phyloP scores from a whole-genome alignment of 2,329 filamentous ascomycete species.

The Colletotrichum paranaense region DNA sequence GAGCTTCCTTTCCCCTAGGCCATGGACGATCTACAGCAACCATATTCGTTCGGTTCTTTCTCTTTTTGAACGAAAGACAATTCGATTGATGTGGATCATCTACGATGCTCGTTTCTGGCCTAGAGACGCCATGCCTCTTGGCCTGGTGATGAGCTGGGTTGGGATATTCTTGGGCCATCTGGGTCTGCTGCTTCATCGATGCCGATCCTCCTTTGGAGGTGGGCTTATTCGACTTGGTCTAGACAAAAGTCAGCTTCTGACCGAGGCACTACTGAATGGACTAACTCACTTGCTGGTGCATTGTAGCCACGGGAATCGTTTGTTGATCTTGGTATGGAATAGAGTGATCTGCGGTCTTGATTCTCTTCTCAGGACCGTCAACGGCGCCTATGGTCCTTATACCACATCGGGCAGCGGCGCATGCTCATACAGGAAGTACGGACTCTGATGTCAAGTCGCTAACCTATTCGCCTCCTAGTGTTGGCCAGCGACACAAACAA shows the following conservation, averaged over 20 bases:
- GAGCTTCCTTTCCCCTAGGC: background rate
- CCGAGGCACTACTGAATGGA: fast-evolving
- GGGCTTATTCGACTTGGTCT: background rate
- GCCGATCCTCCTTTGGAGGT: background rate
- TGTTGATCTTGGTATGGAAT: background rate
- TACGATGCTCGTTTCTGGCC: background rate
- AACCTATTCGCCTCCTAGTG: background rate
- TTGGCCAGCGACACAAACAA: background rate
- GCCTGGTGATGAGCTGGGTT: no score
- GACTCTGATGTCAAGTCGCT: background rate
- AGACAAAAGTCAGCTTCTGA: background rate
- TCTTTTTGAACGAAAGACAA: background rate
- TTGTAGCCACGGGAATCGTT: background rate
- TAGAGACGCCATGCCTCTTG: no score
- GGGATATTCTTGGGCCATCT: no score
- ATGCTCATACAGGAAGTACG: background rate
- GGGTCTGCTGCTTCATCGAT: background rate
- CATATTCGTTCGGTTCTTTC: background rate
- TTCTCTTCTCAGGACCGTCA: background rate
- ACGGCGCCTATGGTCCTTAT: background rate
- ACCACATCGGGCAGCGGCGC: background rate
- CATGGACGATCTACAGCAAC: background rate
- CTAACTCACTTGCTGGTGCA: background rate
- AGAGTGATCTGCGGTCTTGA: background rate
- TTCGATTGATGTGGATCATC: background rate